These are phyloP conservation scores for Oryza meyeriana DNA, from an alignment of 176 grass and related monocot genomes.

Conservation along the genomic window DNA sequence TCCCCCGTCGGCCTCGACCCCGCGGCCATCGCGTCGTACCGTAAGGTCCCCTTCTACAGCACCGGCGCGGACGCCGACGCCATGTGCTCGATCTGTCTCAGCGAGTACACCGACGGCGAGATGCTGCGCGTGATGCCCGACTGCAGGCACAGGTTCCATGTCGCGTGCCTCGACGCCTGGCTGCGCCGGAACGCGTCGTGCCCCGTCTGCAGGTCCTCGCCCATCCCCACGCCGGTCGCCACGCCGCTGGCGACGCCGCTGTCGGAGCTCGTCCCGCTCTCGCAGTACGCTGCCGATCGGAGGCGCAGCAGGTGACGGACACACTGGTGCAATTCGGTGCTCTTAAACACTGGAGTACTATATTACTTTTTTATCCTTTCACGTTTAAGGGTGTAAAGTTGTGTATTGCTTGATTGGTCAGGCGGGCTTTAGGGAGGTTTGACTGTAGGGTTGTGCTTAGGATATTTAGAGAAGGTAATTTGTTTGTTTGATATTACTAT, in stretches of 20 bases:
- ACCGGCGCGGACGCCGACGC: slow-evolving; percentile 30
- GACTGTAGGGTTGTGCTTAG: slow-evolving; percentile 29
- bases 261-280: slow-evolving; percentile 79
- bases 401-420: slow-evolving; percentile 27
- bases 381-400: not conserved
- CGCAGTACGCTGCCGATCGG: slow-evolving; percentile 74
- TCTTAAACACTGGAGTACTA: slow-evolving; percentile 3
- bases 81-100: slow-evolving; percentile 80
- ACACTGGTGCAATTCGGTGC: slow-evolving; percentile 22
- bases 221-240: slow-evolving; percentile 62
- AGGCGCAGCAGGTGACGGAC: slow-evolving; percentile 46
- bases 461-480: slow-evolving; percentile 13
- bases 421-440: not conserved
- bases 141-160: slow-evolving; percentile 76
- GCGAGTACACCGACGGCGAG: slow-evolving; percentile 81
- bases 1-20: slow-evolving; percentile 52
- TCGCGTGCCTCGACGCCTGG: slow-evolving; percentile 71
- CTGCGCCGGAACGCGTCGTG: slow-evolving; percentile 72
- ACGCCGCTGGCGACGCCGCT: slow-evolving; percentile 72
- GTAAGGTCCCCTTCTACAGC: slow-evolving; percentile 56
- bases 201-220: slow-evolving; percentile 81
- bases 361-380: not conserved
- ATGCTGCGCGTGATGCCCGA: slow-evolving; percentile 78
- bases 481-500: slow-evolving; percentile 22
- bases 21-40: slow-evolving; percentile 64